Conservation (phyloP, 2,329 filamentous ascomycete species). For the Diaporthe citriasiana region DNA sequence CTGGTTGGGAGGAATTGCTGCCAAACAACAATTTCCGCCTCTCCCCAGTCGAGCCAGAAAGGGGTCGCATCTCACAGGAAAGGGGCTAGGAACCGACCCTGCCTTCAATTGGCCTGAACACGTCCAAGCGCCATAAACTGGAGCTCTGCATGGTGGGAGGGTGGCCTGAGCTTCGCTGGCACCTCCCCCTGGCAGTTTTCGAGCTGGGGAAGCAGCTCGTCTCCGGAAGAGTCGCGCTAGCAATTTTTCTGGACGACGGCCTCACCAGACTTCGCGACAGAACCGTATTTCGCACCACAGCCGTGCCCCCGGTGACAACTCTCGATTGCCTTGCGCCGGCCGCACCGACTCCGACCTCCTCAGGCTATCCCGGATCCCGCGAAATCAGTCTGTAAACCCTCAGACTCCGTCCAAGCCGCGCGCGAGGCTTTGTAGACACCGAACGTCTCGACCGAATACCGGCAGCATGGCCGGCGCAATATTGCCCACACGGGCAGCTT, state of each 20-base stretch:
- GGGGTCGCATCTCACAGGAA: slow-evolving; percentile 47
- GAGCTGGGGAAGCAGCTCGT: slow-evolving; percentile 35
- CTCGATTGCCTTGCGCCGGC: neutral
- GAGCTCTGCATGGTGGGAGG: slow-evolving; percentile 16
- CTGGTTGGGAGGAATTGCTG: slow-evolving; percentile 48
- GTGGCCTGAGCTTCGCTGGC: slow-evolving; percentile 29
- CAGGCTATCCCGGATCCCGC: too few relatives aligned
- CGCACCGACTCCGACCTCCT: neutral
- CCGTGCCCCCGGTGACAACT: neutral
- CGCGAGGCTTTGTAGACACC: neutral
- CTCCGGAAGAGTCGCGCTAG: slow-evolving; percentile 36
- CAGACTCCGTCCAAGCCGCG: neutral
- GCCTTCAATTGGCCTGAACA: slow-evolving; percentile 36
- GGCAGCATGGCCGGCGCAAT: slow-evolving; percentile 62
- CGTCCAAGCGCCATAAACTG: slow-evolving; percentile 32
- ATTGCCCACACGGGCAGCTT: slow-evolving; percentile 48
- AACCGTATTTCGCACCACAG: slow-evolving; percentile 1
- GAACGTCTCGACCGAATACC: neutral
- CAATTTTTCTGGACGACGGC: slow-evolving; percentile 40
- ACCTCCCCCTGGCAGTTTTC: slow-evolving; percentile 27
- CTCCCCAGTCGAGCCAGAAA: slow-evolving; percentile 52
- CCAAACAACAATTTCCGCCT: slow-evolving; percentile 65
- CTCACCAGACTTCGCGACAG: slow-evolving; percentile 34
- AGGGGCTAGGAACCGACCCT: slow-evolving; percentile 41
- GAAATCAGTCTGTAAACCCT: too few relatives aligned